phyloP scores from a whole-genome alignment of 1,284 basidiomycete species.

The Thelephora terrestris region DNA sequence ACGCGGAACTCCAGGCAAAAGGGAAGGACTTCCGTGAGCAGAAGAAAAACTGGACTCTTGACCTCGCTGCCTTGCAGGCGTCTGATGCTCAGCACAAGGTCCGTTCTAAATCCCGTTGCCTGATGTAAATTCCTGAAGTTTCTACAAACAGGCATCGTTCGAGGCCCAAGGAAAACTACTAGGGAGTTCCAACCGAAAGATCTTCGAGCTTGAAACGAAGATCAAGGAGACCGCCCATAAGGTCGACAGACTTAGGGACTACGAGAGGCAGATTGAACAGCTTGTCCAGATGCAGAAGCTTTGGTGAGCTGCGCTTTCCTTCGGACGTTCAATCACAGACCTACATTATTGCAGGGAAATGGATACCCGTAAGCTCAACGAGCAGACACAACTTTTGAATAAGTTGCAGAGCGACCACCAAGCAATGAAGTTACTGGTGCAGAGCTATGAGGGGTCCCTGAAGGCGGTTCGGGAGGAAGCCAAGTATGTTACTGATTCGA shows the following conservation, averaged over 20 bases:
- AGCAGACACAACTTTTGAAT: constrained; percentile 47
- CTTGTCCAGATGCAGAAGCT: constrained; percentile 57
- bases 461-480: constrained; percentile 40
- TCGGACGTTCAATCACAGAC: background rate
- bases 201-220: constrained; percentile 54
- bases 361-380: constrained; percentile 61
- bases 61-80: constrained; percentile 51
- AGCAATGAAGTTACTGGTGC: constrained; percentile 53
- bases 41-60: constrained; percentile 53
- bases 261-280: constrained; percentile 65
- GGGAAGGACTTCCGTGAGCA: constrained; percentile 56
- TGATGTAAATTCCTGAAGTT: background rate
- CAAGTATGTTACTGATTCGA: constrained; percentile 30
- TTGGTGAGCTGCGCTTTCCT: constrained; percentile 38
- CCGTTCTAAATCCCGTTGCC: constrained; percentile 6
- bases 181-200: constrained; percentile 45
- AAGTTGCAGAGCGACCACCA: constrained; percentile 44
- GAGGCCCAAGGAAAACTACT: constrained; percentile 58
- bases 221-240: constrained; percentile 66
- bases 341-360: constrained; percentile 40
- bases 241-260: constrained; percentile 60
- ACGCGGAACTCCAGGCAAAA: constrained; percentile 56
- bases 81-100: constrained; percentile 58
- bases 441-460: constrained; percentile 43
- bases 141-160: constrained; percentile 45